Base-by-base conservation (phyloP, 176 grass and related monocot genomes). In the Poa annua region DNA sequence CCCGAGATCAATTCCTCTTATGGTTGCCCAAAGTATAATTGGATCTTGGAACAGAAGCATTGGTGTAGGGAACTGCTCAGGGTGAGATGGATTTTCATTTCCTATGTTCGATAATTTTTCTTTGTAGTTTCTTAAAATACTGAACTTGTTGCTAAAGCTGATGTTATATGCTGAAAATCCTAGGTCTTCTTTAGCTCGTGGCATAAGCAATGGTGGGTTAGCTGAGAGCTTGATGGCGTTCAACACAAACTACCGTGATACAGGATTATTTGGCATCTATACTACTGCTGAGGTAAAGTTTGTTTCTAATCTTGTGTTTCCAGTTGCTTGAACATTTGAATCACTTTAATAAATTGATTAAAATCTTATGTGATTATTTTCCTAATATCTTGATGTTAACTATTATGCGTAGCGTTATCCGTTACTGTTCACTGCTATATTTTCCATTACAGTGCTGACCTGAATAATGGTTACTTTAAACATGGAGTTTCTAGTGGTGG, bases 221-320 rank as follows among this genome's bases (percentile, higher is more conserved):
- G 96, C 96, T 63, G 89, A 99, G 80, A 83, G 89, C 47, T 60
- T 99, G 53, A 96, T 99, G 93, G 80, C 91, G 7, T 96, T 99
- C 88, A 99, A 95, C 76, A 99, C 96, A 47, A 99, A 99, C 63
- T 99, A 99, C 74, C 69, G 88, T 39, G 96, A 99, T 77, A 93
- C 83, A 75, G 96, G 96, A 56, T 84, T 99, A 88, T 96, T 99
- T 82, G 96, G 96, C 60, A 84, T 99, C 74, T 99, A 92, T 66
- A 85, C 85, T 64, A 78, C 44, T 83, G 87, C 93, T 56, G 47
- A 6, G 86, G 96, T 95, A 92, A 93, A 87, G 33, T 89, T 57
- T 44, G 8, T 75, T 87, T 65, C 50, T 85, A 81, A 68, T 68
- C 5, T 85, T 53, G 7, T 44, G 38, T 91, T 35, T 82, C 68